Base-by-base conservation (phyloP, 345 rosid genomes). In the Lepidium didymum region DNA sequence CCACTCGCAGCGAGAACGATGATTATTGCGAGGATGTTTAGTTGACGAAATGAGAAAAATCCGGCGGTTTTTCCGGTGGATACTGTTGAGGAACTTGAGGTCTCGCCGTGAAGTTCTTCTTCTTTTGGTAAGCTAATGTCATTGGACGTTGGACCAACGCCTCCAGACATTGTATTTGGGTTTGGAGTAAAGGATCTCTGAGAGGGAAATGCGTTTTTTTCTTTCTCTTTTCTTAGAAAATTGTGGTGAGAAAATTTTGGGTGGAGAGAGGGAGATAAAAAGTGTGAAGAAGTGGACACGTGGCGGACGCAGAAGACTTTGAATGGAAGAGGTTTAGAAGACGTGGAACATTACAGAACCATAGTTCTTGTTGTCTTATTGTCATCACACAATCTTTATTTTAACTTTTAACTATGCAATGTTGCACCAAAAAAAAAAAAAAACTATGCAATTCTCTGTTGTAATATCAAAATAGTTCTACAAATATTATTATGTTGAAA, bases 1-100 rank as follows among this genome's bases (percentile, higher is more conserved):
- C 96, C 89, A 41, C 87, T 85, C 11, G 97, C 91, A 11, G 96
- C 54, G 67, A 82, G 76, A 73, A 88, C 78, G 12, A 80, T 21
- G 71, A 81, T 73, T 19, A 87, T 55, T 2, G 90, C 93, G 3
- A 92, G 87, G 58, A 76, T 62, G 47, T 83, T 90, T 62, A 92
- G 90, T 42, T 85, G 94, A 12, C 75, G 85, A 60, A 86, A 81
- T 67, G 79, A 83, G 42, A 83, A 66, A 67, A 80, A 74, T 13
- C 79, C 42, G 38, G 44, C 31, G 31, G 60, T 8, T 29, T 52
- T 68, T 13, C 57, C 62, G 68, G 62, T 31, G 19, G 53, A 21
- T 10, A 41, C 52, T 37, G 59, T 71, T 10, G 54, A 29, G 33
- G 33, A 6, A 29, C 33, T 29, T 29, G 33, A 56, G 35, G 72